Conservation (phyloP, 1,284 basidiomycete species). For the Ustilago shanxiensis region DNA sequence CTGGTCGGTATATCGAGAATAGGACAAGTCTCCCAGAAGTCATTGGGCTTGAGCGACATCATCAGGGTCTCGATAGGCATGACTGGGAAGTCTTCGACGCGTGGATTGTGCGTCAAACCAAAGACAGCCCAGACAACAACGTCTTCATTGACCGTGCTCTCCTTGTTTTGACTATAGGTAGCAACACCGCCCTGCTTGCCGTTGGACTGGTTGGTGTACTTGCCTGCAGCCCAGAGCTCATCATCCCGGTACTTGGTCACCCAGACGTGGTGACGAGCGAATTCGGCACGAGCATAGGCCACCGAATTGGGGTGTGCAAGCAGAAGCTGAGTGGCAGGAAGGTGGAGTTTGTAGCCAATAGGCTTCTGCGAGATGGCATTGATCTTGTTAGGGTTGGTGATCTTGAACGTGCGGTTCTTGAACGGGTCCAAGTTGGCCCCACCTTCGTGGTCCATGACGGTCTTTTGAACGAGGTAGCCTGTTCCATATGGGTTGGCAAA, state of each 20-base stretch:
- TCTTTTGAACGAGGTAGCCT: constrained; percentile 69
- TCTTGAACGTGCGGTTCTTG: constrained; percentile 66
- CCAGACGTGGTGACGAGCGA: constrained; percentile 83
- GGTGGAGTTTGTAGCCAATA: constrained; percentile 78
- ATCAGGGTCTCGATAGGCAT: constrained; percentile 87
- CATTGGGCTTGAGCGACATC: constrained; percentile 83
- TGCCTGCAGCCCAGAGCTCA: constrained; percentile 87
- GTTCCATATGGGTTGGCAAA: constrained; percentile 69
- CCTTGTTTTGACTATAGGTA: constrained; percentile 77
- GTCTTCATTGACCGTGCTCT: constrained; percentile 69
- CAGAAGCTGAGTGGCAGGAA: constrained; percentile 78
- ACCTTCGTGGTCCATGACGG: constrained; percentile 64
- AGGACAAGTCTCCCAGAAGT: constrained; percentile 86
- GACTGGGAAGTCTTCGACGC: constrained; percentile 84
- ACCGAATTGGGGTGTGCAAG: constrained; percentile 81
- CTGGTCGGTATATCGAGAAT: constrained; percentile 85
- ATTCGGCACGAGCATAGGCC: constrained; percentile 81
- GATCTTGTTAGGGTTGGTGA: constrained; percentile 70
- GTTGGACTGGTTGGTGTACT: constrained; percentile 83
- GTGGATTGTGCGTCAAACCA: constrained; percentile 84
- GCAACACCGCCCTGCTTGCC: constrained; percentile 76
- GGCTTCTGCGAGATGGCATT: constrained; percentile 74
- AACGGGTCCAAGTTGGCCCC: constrained; percentile 25
- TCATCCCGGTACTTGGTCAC: constrained; percentile 75
- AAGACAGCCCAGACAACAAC: constrained; percentile 82